Evolutionary conservation across 495 filamentous ascomycete genomes (phyloP), one percentile per base, ranked within the genome.

Genomic region (Trichodelitschia bisporula): DNA sequence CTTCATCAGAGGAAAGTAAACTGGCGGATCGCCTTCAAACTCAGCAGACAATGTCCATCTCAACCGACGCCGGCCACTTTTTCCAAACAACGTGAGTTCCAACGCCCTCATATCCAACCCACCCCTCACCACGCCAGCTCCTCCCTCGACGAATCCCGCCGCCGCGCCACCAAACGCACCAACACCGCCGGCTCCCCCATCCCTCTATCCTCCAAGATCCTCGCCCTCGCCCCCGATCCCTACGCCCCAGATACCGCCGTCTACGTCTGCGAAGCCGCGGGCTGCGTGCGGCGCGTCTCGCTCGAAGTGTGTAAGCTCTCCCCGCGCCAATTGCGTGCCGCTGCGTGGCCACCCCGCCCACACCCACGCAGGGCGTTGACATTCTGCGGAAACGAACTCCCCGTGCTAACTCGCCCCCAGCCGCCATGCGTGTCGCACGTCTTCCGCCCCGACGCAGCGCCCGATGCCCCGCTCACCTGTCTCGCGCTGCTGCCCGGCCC

Each of bases 151-250:
- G 73, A 72, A 36, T 58, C 62, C 29, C 53, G 63, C 31, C 75
- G 82, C 40, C 74, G 75, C 49, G 65, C 69, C 12, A 58, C 62
- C 30, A 95, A 95, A 53, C 64, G 82, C 26, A 58, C 59, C 33
- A 97, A 95, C 53, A 71, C 62, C 19, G 59, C 73, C 57, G 86
- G 86, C 39, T 60, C 69, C 36, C 86, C 86, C 9, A 73, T 93
- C 42, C 51, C 54, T 26, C 55, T 91, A 2, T 66, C 69, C 36
- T 82, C 77, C 41, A 97, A 97, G 54, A 66, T 95, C 33, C 61
- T 91, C 20, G 78, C 73, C 14, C 59, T 79, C 15, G 47, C 64
- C n/a, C 41, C 57, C 2, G 77, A 91, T 40, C 77, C 77, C 4
- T 47, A 56, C 24, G 57, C 64, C 32, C 44, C 54, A 0, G 54